A percentile compares a stretch with the other conserved stretches of the same genome.
Evolutionary conservation across 805 yeast genomes (phyloP).

Genomic region (Starmera caribaea): DNA sequence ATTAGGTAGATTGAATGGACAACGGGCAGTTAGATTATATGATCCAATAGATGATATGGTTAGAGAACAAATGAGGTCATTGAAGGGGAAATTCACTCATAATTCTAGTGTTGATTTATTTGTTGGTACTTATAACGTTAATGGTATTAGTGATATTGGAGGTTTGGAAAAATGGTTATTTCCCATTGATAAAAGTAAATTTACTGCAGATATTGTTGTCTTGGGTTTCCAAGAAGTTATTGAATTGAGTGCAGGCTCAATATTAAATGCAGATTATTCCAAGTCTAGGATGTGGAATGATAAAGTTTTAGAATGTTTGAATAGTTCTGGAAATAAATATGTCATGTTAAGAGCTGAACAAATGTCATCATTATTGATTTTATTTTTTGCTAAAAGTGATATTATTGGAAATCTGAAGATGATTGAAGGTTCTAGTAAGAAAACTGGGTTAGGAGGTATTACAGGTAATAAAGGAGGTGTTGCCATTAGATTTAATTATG

Average conservation of each 20-base stretch:
- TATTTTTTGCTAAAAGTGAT: constrained; percentile 50
- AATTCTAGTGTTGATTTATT: constrained; percentile 52
- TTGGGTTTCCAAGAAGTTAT: constrained; percentile 92
- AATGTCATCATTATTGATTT: constrained; percentile 57
- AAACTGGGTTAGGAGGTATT: constrained; percentile 95
- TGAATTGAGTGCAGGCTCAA: constrained; percentile 86
- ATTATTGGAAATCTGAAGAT: constrained; percentile 49
- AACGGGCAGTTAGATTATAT: constrained; percentile 59
- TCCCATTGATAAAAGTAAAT: constrained; percentile 46
- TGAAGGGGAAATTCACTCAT: constrained; percentile 42
- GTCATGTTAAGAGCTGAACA: constrained; percentile 66
- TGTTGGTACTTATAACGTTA: constrained; percentile 82
- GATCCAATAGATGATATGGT: constrained; percentile 89
- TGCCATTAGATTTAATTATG: constrained; percentile 79
- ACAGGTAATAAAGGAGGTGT: constrained; percentile 97
- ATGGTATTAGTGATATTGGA: constrained; percentile 51
- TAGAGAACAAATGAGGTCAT: constrained; percentile 43
- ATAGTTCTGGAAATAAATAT: constrained; percentile 40
- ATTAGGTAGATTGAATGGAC: constrained; percentile 72
- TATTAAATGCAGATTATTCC: constrained; percentile 76
- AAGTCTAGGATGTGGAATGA: constrained; percentile 74
- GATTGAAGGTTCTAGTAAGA: constrained; percentile 90
- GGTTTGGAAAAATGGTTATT: constrained; percentile 74
- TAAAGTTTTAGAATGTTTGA: constrained; percentile 52
- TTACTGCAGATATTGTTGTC: constrained; percentile 71